Evolutionary conservation across 2,329 filamentous ascomycete species (phyloP), one percentile per base, ranked within the genome.

Genomic region (Fusarium liriodendri): DNA sequence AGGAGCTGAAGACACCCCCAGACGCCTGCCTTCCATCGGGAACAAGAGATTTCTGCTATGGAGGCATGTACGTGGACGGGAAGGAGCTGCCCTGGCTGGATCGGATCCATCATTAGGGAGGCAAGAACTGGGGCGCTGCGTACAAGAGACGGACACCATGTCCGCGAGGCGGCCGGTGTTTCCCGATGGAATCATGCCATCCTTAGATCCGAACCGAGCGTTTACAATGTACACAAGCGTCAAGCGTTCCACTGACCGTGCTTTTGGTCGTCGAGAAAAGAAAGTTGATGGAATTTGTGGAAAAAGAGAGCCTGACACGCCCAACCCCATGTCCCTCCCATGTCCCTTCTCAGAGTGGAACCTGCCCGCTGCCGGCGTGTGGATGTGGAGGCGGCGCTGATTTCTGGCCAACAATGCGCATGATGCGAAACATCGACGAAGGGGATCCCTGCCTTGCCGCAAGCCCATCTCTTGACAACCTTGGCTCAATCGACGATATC

Each of bases 151-250:
- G 63, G 65, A 74, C 62, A 67, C 42, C 55, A 57, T 29, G n/a
- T 29, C 59, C 54, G 38, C 29, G 62, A 50, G 57, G 62, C 22
- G 70, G 69, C 76, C 77, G 77, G 70, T 75, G 67, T 75, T 71
- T 79, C 70, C 77, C 74, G 77, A 79, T 64, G 52, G 64, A 75
- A 79, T 79, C 77, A 78, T 75, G 77, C 69, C 77, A 79, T 78
- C 58, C 61, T 69, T 67, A 37, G 70, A 78, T 73, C 65, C 62
- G 75, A 72, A 61, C 72, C 68, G 66, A 65, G 66, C 55, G 27
- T 35, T 20, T 22, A 14, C 22, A 67, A 13, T 60, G 58, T 47
- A 67, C 70, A 60, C 22, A n/a, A 42, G 29, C 32, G 62, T 59
- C 38, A 33, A 38, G 40, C 22, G 55, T 61, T 66, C 63, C 63